phyloP scores from a whole-genome alignment of 305 asterid genomes.

The Fraxinus sp. region DNA sequence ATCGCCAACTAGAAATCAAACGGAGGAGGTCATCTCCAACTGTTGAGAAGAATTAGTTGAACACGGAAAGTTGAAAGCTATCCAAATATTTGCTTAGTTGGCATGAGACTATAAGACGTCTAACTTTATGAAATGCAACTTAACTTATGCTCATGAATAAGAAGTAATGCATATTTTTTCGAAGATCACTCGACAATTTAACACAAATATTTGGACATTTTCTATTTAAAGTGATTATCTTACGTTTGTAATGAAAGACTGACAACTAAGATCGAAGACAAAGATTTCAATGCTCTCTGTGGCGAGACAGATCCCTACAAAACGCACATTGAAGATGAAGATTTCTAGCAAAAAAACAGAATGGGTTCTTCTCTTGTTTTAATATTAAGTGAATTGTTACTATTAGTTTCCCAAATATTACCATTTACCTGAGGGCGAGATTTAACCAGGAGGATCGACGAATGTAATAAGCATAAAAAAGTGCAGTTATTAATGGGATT shows the following conservation, averaged over 20 bases:
- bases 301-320: slow-evolving; percentile 44
- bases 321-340: slow-evolving; percentile 22
- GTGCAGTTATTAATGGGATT: slow-evolving; percentile 18
- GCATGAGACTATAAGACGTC: neutral
- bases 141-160: neutral
- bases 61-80: neutral
- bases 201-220: neutral
- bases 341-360: slow-evolving; percentile 32
- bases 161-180: neutral
- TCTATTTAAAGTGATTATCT: neutral
- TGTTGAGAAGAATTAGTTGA: neutral
- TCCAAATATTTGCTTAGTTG: neutral
- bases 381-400: neutral
- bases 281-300: slow-evolving; percentile 35
- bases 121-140: neutral
- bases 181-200: neutral
- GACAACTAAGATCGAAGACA: neutral
- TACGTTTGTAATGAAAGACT: neutral
- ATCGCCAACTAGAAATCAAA: too few species aligned
- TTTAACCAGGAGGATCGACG: slow-evolving; percentile 29
- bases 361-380: slow-evolving; percentile 46
- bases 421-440: too few species aligned
- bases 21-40: neutral
- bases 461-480: neutral
- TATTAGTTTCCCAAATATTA: too few species aligned